Percentiles rank a stretch among this genome's conserved stretches.
Evolutionary conservation across 345 rosid genomes (phyloP).

Genomic region (Aquilaria malaccensis): DNA sequence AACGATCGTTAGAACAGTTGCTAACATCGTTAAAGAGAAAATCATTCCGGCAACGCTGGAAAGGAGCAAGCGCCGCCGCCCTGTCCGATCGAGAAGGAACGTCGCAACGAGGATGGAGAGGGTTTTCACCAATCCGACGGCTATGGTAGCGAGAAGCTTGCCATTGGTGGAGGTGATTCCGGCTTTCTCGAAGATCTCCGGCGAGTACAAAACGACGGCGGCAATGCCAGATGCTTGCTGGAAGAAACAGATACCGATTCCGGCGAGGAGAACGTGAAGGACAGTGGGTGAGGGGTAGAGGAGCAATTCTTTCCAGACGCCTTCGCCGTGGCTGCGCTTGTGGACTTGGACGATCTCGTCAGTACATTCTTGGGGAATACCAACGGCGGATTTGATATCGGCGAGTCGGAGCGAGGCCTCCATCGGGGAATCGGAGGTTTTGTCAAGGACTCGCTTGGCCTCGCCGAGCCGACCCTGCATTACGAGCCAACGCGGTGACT

Average conservation of each 20-base stretch:
- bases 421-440: conserved; percentile 2
- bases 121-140: conserved; percentile 14
- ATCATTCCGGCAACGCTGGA: conserved; percentile 13
- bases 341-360: conserved; percentile 10
- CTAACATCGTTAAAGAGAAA: conserved; percentile 3
- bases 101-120: conserved; percentile 15
- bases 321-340: conserved; percentile 7
- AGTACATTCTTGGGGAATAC: conserved; percentile 4
- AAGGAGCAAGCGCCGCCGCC: conserved; percentile 15
- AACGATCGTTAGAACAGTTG: conserved; percentile 6
- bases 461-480: conserved; percentile 14
- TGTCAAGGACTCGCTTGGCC: conserved; percentile 13
- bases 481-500: conserved; percentile 16
- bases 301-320: conserved; percentile 10
- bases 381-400: conserved; percentile 13
- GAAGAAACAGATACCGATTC: conserved; percentile 10
- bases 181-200: conserved; percentile 14
- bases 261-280: conserved; percentile 12
- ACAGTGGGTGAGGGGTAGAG: conserved; percentile 8
- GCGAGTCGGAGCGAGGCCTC: conserved; percentile 10
- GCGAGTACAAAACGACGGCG: too few species aligned
- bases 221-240: conserved; percentile 1
- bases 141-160: conserved; percentile 9
- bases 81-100: conserved; percentile 7
- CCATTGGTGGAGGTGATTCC: background rate